Evolutionary conservation across 202 grass and related monocot genomes (phyloP), one percentile per base, ranked within the genome.

Genomic region (Brachypodium distachyon): DNA sequence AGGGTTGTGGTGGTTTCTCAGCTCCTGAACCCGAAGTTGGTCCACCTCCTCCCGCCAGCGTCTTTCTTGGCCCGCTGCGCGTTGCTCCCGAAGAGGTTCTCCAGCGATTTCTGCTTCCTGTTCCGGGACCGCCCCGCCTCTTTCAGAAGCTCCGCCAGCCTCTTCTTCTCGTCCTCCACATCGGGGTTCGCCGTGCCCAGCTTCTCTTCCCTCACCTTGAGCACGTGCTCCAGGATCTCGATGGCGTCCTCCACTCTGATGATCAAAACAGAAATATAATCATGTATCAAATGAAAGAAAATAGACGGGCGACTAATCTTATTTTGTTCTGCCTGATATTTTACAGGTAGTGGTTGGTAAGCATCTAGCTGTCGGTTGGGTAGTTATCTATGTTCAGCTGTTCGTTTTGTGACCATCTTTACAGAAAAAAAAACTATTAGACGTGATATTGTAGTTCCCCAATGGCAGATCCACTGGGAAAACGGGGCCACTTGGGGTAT

Each of bases 191-290:
- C 88, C 1, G 94, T 97, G 43, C 94, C 94, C 3, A 97, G 91
- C 72, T 94, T 92, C 72, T 97, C 91, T 74, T 97, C 94, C 28
- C 94, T 67, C 72, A 92, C 89, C 75, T 97, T 97, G 41, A 97
- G 82, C 19, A 97, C 91, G 4, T 94, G 91, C 42, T 94, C 94
- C 67, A 97, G 76, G 75, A 97, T 92, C 36, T 92, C 89, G 23
- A 97, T 97, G 12, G 94, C 94, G 50, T 97, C 91, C 38, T 92
- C 94, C 73, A 97, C 94, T 72, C 94, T 97, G 67, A 22, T 59
- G 41, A 72, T 46, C 54, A 50, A 12, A 61, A 29, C 32, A 1
- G 9, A 76, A 43, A 39, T 9, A 43, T 14, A 72, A 17, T 9
- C 26, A 52, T 3, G 9, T 50, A 53, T 53, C 50, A 53, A 4